Evolutionary conservation across 1,284 basidiomycete genomes (phyloP), one percentile per base, ranked within the genome.

Genomic region (Fomitopsis betulina): DNA sequence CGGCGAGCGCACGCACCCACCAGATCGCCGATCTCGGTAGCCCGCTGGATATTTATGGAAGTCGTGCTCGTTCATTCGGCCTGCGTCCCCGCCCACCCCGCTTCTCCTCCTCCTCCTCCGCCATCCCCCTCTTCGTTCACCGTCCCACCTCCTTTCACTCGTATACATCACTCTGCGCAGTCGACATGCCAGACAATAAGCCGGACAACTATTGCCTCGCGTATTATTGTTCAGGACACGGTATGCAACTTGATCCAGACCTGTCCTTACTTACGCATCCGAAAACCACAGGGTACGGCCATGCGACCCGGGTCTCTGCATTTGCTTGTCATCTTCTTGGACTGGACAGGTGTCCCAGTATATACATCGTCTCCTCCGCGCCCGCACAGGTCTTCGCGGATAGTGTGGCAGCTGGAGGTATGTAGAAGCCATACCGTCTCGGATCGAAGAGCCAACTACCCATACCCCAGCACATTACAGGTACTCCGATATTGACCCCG

Each of bases 151-250:
- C 35, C 35, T 37, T 37, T 37, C 35, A 12, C 35, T 37, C 5
- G 27, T 30, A 30, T 30, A 30, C 27, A 30, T 30, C 27, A 30
- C 5, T 30, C 27, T 8, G 27, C 8, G 3, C 13, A 37, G 35
- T 37, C 8, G 13, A 37, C 15, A 27, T 39, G 35, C 60, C 47
- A 32, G 35, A 42, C 54, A 45, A 58, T 50, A 50, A 51, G 12
- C 7, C 51, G 27, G 54, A 25, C 15, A 57, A 37, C 19, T 58
- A 63, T 33, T 45, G 25, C 12, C 77, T 87, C 55, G 86, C 81
- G 1, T 89, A 87, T 67, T 89, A 89, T 66, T 89, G 86, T 68
- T 87, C 85, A 37, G 87, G 87, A 23, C 87, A 90, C 66, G 87
- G 86, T 85, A 58, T 13, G 30, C 19, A 55, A 74, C 61, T 33